These are phyloP conservation scores for Trichosporon sp. DNA, from an alignment of 1,284 basidiomycete species.

Conservation along the genomic window DNA sequence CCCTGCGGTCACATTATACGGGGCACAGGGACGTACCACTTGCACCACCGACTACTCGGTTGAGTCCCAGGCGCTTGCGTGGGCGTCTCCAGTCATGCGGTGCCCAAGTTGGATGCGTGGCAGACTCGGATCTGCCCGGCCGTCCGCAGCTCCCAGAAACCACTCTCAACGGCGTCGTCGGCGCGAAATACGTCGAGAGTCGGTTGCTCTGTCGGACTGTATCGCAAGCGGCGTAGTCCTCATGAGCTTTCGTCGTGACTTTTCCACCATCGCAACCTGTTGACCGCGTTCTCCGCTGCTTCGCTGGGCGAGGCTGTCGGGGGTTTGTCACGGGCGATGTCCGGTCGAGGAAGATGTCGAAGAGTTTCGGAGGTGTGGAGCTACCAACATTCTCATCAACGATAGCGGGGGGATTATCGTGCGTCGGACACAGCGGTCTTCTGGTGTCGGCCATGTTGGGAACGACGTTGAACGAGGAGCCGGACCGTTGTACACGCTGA, in stretches of 20 bases:
- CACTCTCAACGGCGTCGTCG: background rate
- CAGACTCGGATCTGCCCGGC: background rate
- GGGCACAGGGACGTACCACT: background rate
- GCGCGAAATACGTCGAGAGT: background rate
- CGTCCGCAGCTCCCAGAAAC: background rate
- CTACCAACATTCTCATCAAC: background rate
- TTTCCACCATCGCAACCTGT: background rate
- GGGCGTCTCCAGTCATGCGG: background rate
- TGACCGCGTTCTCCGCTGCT: background rate
- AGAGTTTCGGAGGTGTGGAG: background rate
- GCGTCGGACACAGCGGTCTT: background rate
- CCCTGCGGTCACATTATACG: background rate
- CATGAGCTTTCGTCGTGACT: background rate
- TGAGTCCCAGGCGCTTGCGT: background rate
- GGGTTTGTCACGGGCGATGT: background rate
- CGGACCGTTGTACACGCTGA: background rate
- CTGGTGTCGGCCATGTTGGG: background rate
- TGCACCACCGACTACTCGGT: background rate
- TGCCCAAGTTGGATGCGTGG: background rate
- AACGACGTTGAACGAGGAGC: background rate
- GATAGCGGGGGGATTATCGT: background rate
- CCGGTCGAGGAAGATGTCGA: constrained; percentile 10
- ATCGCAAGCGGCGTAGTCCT: background rate
- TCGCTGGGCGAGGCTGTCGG: background rate
- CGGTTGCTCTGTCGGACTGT: background rate